These are phyloP conservation scores for Pseudohyphozyma bogoriensis DNA, from an alignment of 768 basidiomycete genomes.

Conservation along the genomic window DNA sequence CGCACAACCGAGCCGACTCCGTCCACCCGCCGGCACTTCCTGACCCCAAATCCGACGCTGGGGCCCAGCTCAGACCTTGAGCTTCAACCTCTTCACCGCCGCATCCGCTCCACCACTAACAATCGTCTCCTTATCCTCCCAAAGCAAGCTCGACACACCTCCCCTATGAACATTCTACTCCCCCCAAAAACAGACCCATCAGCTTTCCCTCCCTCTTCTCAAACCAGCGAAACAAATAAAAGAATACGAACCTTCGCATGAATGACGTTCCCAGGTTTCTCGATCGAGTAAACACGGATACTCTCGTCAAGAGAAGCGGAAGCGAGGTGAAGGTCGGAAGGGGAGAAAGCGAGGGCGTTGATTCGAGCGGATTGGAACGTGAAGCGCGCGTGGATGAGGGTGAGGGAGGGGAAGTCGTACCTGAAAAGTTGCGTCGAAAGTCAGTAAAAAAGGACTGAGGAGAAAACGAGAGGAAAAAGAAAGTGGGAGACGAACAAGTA, in stretches of 20 bases:
- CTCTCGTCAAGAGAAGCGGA: constrained; percentile 21
- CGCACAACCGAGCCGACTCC: too few species aligned
- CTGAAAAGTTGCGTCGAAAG: not conserved
- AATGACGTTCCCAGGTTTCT: constrained; percentile 4
- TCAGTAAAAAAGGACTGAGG: not conserved
- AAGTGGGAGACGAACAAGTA: constrained; percentile 10
- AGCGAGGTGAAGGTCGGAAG: constrained; percentile 5
- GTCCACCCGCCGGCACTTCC: too few species aligned
- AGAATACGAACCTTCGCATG: constrained; percentile 13
- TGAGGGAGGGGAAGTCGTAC: not conserved
- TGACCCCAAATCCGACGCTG: too few species aligned
- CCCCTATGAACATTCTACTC: constrained; percentile 6
- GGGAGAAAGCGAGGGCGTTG: constrained; percentile 9
- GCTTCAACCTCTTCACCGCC: constrained; percentile 6
- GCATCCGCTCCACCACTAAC: constrained; percentile 15
- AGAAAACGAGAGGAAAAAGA: too few species aligned
- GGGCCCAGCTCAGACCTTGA: too few species aligned
- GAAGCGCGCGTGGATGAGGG: constrained; percentile 4
- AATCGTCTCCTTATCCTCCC: constrained; percentile 1
- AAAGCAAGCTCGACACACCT: constrained; percentile 1
- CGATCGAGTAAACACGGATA: constrained; percentile 15
- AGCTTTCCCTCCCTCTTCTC: not conserved
- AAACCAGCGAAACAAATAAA: not conserved
- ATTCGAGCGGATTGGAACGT: constrained; percentile 13
- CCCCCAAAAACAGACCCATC: not conserved